Conservation (phyloP, 2,329 filamentous ascomycete genomes). For the Hypoxylon sp. region DNA sequence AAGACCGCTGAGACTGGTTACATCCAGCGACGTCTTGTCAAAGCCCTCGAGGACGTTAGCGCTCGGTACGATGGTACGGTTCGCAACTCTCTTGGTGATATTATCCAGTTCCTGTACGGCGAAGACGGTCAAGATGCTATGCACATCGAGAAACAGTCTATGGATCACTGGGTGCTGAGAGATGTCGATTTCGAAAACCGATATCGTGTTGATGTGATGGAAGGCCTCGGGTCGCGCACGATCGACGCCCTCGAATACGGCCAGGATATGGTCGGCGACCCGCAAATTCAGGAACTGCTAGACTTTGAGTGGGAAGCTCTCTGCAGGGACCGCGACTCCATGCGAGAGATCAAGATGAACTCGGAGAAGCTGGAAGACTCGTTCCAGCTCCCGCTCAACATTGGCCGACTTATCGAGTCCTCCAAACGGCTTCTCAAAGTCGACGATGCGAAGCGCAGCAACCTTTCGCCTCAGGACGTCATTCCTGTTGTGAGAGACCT, state of each 20-base stretch:
- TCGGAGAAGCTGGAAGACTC: slow-evolving; percentile 77
- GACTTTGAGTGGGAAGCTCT: slow-evolving; percentile 89
- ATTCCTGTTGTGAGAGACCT: slow-evolving; percentile 80
- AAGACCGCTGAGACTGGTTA: slow-evolving; percentile 99
- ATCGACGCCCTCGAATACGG: slow-evolving; percentile 86
- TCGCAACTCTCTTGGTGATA: slow-evolving; percentile 93
- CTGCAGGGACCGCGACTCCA: slow-evolving; percentile 73
- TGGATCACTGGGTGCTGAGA: slow-evolving; percentile 86
- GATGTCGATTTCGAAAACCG: slow-evolving; percentile 78
- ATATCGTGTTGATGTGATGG: slow-evolving; percentile 89
- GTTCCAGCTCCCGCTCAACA: slow-evolving; percentile 92
- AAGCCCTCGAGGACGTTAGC: slow-evolving; percentile 96
- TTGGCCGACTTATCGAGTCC: slow-evolving; percentile 88
- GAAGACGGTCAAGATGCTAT: slow-evolving; percentile 96
- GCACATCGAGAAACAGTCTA: slow-evolving; percentile 89
- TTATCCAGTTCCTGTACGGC: slow-evolving; percentile 96
- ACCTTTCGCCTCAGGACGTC: slow-evolving; percentile 87
- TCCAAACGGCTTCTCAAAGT: slow-evolving; percentile 92
- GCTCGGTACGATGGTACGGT: slow-evolving; percentile 98
- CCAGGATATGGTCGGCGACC: slow-evolving; percentile 84
- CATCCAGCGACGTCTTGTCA: slow-evolving; percentile 97
- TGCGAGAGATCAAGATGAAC: slow-evolving; percentile 72
- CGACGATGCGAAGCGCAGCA: slow-evolving; percentile 83
- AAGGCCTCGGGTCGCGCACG: slow-evolving; percentile 60
- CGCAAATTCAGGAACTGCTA: slow-evolving; percentile 84